Conservation (phyloP, 768 basidiomycete species). For the Scleroderma citrinum region DNA sequence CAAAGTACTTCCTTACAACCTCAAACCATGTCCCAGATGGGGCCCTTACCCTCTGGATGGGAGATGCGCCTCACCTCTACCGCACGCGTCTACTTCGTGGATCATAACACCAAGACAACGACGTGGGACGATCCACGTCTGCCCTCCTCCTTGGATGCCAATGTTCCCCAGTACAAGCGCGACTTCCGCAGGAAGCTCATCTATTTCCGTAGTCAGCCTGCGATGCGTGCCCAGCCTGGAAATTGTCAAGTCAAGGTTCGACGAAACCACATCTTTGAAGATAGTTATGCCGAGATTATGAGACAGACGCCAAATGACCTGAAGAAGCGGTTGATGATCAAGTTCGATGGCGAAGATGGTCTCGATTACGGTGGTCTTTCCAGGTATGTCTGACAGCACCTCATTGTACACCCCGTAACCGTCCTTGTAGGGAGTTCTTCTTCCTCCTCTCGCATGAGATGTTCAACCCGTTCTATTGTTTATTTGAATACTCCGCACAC, state of each 20-base stretch:
- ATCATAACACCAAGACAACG: conserved; percentile 99
- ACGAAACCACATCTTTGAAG: conserved; percentile 97
- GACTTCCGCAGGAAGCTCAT: conserved; percentile 99
- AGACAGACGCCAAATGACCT: conserved; percentile 96
- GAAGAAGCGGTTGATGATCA: conserved; percentile 99
- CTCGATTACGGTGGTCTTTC: conserved; percentile 98
- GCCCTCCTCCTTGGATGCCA: conserved; percentile 91
- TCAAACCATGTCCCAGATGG: conserved; percentile 93
- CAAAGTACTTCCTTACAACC: conserved; percentile 86
- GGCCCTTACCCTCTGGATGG: conserved; percentile 96
- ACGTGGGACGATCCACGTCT: conserved; percentile 99
- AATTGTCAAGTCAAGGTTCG: conserved; percentile 99
- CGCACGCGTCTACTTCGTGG: conserved; percentile 98
- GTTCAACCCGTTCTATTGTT: conserved; percentile 99
- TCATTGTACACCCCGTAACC: conserved; percentile 5
- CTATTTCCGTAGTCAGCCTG: conserved; percentile 98
- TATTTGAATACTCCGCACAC: conserved; percentile 99
- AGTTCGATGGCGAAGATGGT: conserved; percentile 99
- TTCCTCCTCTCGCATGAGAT: conserved; percentile 99
- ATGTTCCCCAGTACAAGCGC: conserved; percentile 99
- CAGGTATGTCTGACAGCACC: conserved; percentile 46
- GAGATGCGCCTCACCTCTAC: conserved; percentile 99
- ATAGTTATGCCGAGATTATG: conserved; percentile 99
- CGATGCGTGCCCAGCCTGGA: conserved; percentile 95
- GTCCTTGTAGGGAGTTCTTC: conserved; percentile 84